Evolutionary conservation across 306 rosid species (phyloP).

Genomic region (Echinosophora koreensis): DNA sequence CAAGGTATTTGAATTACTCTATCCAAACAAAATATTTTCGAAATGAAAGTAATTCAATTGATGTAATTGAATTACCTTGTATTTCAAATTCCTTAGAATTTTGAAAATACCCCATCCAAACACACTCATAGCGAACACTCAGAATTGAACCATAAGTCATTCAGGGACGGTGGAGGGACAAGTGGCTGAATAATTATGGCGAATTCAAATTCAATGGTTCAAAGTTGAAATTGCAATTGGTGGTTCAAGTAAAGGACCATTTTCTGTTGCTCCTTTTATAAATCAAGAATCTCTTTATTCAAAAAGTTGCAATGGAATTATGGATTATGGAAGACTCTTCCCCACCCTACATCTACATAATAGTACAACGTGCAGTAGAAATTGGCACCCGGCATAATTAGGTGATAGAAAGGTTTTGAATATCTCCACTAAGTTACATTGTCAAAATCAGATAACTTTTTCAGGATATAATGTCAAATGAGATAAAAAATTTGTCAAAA

Average conservation of each 20-base stretch:
- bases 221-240: conserved; percentile 40
- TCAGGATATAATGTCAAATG: no score
- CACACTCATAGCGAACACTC: no score
- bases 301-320: conserved; percentile 33
- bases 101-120: no score
- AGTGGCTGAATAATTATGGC: conserved; percentile 38
- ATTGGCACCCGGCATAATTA: background rate
- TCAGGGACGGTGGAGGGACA: conserved; percentile 38
- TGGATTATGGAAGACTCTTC: background rate
- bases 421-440: background rate
- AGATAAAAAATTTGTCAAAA: no score
- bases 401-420: background rate
- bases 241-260: conserved; percentile 40
- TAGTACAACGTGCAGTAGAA: background rate
- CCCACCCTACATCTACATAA: background rate
- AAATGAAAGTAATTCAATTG: no score
- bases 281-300: conserved; percentile 44
- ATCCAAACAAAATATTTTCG: no score
- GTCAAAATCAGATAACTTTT: background rate
- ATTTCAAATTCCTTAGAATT: no score
- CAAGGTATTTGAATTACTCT: no score
- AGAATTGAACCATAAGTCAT: background rate
- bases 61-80: no score
- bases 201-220: conserved; percentile 38
- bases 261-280: conserved; percentile 16